phyloP scores from a whole-genome alignment of 148 eudicot genomes.

The Mesembryanthemum crystallinum region DNA sequence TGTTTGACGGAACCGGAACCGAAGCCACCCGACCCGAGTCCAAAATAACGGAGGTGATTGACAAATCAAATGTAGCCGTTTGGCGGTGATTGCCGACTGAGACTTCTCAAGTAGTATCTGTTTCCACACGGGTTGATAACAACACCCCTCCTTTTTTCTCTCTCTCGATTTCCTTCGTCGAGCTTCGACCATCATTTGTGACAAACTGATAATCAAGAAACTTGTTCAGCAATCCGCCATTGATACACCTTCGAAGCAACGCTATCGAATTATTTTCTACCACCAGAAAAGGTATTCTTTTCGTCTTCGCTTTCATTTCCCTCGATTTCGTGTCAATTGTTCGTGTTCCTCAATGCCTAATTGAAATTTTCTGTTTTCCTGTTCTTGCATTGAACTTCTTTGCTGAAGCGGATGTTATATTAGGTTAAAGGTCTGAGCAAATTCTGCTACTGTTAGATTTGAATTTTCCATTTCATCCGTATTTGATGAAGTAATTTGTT shows the following conservation, averaged over 20 bases:
- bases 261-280: neutral
- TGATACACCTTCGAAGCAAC: constrained; percentile 2
- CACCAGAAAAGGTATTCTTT: constrained; percentile 20
- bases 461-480: neutral
- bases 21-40: too few relatives aligned
- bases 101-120: too few relatives aligned
- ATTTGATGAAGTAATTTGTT: neutral
- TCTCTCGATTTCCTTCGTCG: neutral
- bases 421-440: constrained; percentile 4
- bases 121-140: neutral
- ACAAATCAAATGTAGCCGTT: too few relatives aligned
- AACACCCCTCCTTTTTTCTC: neutral
- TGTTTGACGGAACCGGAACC: too few relatives aligned
- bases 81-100: too few relatives aligned
- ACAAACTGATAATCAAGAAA: neutral
- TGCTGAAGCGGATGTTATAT: constrained; percentile 3
- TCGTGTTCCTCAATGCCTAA: too few relatives aligned
- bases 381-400: neutral
- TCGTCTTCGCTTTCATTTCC: neutral
- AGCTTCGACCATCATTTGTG: neutral
- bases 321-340: neutral
- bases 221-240: constrained; percentile 21
- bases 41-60: too few relatives aligned
- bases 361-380: neutral
- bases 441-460: neutral